phyloP scores from a whole-genome alignment of 139 green algal genomes.

The Picochlorum sp. region DNA sequence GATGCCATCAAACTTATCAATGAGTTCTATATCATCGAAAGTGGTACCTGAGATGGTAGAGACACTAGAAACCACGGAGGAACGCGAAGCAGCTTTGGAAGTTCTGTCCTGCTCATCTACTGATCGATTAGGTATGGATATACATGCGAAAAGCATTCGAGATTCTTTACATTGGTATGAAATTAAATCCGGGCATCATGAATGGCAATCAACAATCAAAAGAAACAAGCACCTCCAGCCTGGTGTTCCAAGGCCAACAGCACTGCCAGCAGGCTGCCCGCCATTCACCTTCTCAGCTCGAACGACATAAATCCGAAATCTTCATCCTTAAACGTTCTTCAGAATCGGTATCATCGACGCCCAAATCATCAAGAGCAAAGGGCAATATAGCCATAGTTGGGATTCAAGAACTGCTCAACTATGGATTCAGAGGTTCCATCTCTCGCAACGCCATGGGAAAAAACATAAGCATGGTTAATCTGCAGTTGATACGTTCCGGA shows the following conservation, averaged over 20 bases:
- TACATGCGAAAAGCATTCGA: not conserved
- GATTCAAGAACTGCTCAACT: conserved; percentile 31
- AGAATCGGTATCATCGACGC: conserved; percentile 61
- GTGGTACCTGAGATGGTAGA: too few relatives aligned
- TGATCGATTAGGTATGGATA: too few relatives aligned
- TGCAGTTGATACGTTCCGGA: conserved; percentile 70
- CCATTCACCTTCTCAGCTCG: conserved; percentile 65
- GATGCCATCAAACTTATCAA: too few relatives aligned
- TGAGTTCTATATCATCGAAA: too few relatives aligned
- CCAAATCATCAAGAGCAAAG: conserved; percentile 31
- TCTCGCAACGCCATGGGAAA: conserved; percentile 42
- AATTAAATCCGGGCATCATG: not conserved
- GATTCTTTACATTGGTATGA: not conserved
- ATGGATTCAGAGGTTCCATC: conserved; percentile 39
- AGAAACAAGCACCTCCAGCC: conserved; percentile 42
- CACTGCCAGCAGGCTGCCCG: conserved; percentile 58
- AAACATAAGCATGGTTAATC: conserved; percentile 71
- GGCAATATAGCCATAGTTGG: conserved; percentile 4
- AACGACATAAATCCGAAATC: conserved; percentile 57
- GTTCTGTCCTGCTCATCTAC: too few relatives aligned
- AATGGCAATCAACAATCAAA: conserved; percentile 25
- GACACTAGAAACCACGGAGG: too few relatives aligned
- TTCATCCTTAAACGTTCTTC: conserved; percentile 57
- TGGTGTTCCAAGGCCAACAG: conserved; percentile 47
- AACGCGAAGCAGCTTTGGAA: too few relatives aligned